Evolutionary conservation across 352 stramenopile genomes (phyloP), one percentile per base, ranked within the genome.

Genomic region (Phytophthora podocarpi): DNA sequence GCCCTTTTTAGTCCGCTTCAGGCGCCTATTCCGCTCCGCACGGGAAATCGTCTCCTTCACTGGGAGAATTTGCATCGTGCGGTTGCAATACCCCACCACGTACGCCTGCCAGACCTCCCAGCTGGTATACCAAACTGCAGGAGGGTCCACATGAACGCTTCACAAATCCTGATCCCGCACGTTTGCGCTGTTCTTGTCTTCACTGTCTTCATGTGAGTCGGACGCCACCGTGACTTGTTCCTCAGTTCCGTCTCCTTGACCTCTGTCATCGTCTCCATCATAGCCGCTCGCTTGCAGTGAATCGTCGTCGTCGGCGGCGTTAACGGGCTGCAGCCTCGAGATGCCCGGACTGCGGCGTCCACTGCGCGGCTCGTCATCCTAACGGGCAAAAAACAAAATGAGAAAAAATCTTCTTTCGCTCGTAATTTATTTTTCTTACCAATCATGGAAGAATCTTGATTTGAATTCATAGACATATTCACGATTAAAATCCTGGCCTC

Each of bases 41-140:
- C 39, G 21, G 12, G 15, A 40, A 30, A 61, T 61, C 18, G 39
- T 54, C 32, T 61, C 53, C 15, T 46, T 42, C 7, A 61, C 42
- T 3, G 26, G 31, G 4, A 61, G 31, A 1, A 61, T 34, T 13
- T 56, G 48, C 35, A 55, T 55, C 2, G 49, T 58, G 23, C 49
- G 36, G 10, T 37, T 13, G 3, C 23, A 35, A 16, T 58, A 58
- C 6, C 5, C 10, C 1, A 3, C 7, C 4, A 58, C 16, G 18
- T 58, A 48, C 0, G 15, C 13, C 12, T 37, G 37, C 26, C 35
- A 59, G 0, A 16, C 7, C 1, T 49, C 50, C 50, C 37, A 50
- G 7, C n/a, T 47, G 2, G n/a, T n/a, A 5, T 57, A 26, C 15
- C 5, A 50, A 21, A 42, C 36, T 3, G 7, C 12, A 20, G 36